Evolutionary conservation across 2,329 filamentous ascomycete species (phyloP), one percentile per base, ranked within the genome.

Genomic region (Beauveria sp.): DNA sequence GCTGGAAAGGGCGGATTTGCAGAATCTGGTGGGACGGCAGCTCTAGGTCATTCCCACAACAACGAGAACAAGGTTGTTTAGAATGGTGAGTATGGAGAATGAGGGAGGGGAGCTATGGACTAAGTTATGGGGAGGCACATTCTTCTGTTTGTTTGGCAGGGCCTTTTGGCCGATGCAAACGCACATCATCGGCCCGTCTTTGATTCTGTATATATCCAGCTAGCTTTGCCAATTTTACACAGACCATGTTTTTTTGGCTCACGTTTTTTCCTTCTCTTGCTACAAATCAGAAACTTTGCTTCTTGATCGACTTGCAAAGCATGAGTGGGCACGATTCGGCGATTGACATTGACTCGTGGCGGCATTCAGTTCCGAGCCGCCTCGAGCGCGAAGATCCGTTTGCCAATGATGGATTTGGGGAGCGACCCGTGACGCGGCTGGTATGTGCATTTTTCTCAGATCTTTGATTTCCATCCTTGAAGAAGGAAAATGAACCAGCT

Each of bases 341-440:
- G 30, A 52, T 62, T 8, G 60, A 64, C 9, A 70, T 75, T 58
- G 67, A 73, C 45, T 67, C 68, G 1, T 76, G 74, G 74, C 69
- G 74, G 5, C 66, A 67, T 30, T 70, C 69, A 14, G 70, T 76
- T 24, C 74, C 74, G 14, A 73, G 70, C 45, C 70, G 70, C 18
- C 62, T 72, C 8, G 73, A 75, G 18, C 67, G 73, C 24, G 67
- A 71, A 4, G 71, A 74, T 59, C 74, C 74, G 0, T 76, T 76
- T 50, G 66, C 65, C 12, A 69, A 69, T 9, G 73, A 75, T 53
- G 70, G 69, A 0, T 74, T 74, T 24, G 67, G 65, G 2, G 65
- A 66, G 18, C 68, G 72, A 3, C 71, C 72, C 20, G 60, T 66
- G 0, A 74, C 72, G 6, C 69, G 71, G 43, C 63, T 73, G 12